These are phyloP conservation scores for Carex scoparia DNA, from an alignment of 176 grass and related monocot species.

Conservation along the genomic window DNA sequence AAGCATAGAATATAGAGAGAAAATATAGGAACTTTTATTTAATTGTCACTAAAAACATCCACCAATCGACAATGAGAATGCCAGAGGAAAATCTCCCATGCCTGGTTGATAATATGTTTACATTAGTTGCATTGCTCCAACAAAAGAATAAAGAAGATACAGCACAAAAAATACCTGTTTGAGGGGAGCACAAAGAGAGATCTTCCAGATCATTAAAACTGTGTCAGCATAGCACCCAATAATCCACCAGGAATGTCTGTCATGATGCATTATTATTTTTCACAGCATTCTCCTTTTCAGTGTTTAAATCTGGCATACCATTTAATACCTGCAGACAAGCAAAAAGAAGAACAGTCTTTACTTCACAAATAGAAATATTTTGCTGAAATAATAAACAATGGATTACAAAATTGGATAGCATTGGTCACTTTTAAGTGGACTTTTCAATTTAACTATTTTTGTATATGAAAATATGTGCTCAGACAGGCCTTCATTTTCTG, in stretches of 20 bases:
- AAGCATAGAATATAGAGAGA: background rate
- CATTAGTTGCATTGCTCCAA: background rate
- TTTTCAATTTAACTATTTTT: background rate
- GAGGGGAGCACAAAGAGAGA: background rate
- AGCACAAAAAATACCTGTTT: constrained; percentile 10
- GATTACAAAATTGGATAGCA: background rate
- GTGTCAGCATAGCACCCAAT: background rate
- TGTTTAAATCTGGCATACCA: constrained; percentile 15
- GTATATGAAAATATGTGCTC: background rate
- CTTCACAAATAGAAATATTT: background rate
- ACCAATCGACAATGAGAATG: background rate
- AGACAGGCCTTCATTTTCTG: background rate
- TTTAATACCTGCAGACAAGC: constrained; percentile 18
- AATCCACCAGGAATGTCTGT: background rate
- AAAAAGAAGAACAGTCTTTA: background rate
- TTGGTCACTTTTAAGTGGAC: background rate
- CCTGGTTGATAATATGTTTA: background rate
- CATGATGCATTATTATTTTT: background rate
- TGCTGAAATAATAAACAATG: background rate
- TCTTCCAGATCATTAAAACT: background rate
- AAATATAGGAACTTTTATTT: background rate
- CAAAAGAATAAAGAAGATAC: background rate
- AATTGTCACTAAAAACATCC: background rate
- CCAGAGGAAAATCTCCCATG: background rate
- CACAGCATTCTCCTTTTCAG: background rate